Evolutionary conservation across 306 rosid genomes (phyloP).

Genomic region (Prunus kanzakura): DNA sequence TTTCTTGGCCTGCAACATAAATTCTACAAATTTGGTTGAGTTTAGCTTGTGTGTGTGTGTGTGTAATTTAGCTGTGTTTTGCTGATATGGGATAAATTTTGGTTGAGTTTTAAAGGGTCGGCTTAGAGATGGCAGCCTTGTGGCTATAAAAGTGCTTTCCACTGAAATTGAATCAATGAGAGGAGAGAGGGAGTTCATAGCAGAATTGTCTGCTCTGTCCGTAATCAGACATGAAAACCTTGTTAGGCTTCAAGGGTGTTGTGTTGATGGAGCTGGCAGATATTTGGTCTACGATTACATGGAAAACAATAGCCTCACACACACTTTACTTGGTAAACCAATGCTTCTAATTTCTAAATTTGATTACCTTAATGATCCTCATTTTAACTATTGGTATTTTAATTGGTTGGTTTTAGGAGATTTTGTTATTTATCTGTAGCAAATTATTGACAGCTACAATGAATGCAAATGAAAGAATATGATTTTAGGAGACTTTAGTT

Average conservation of each 20-base stretch:
- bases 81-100: constrained; percentile 6
- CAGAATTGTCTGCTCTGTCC: constrained; percentile 76
- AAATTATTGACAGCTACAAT: too few relatives aligned
- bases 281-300: constrained; percentile 83
- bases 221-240: constrained; percentile 73
- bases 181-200: constrained; percentile 82
- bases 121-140: constrained; percentile 56
- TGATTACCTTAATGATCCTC: background rate
- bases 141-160: constrained; percentile 78
- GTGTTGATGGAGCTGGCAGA: constrained; percentile 73
- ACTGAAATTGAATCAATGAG: constrained; percentile 75
- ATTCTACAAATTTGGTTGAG: background rate
- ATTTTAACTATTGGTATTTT: background rate
- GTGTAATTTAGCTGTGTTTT: background rate
- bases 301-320: constrained; percentile 78
- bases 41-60: background rate
- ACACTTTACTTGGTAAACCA: constrained; percentile 57
- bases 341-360: background rate
- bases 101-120: constrained; percentile 58
- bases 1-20: background rate
- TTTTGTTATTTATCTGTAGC: background rate
- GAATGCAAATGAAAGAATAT: too few relatives aligned
- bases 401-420: too few relatives aligned
- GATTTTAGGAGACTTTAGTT: background rate
- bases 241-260: constrained; percentile 68